Evolutionary conservation across 140 eudicot genomes (phyloP).

Genomic region (Oenanthe javanica): DNA sequence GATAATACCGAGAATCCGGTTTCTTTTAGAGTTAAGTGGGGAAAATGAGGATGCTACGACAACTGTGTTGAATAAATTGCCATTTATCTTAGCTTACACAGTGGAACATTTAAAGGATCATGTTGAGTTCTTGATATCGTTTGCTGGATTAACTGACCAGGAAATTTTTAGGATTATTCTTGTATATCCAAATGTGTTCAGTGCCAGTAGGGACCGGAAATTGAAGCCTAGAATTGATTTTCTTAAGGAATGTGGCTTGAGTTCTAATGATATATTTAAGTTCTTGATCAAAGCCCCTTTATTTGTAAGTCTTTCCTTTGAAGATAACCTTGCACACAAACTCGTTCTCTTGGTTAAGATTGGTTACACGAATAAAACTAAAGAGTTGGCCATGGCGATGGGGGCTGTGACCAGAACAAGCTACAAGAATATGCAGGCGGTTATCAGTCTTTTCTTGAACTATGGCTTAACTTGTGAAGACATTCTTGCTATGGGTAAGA

Average conservation of each 20-base stretch:
- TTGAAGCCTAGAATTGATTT: constrained; percentile 66
- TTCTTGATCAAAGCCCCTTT: constrained; percentile 73
- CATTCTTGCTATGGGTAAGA: constrained; percentile 77
- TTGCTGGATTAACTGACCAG: constrained; percentile 58
- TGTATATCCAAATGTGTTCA: constrained; percentile 69
- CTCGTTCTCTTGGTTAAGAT: constrained; percentile 61
- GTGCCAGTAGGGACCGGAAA: constrained; percentile 76
- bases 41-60: constrained; percentile 58
- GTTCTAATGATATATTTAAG: constrained; percentile 52
- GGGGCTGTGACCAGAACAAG: constrained; percentile 92
- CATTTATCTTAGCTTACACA: constrained; percentile 59
- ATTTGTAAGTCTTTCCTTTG: constrained; percentile 67
- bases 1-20: constrained; percentile 58
- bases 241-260: constrained; percentile 80
- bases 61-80: constrained; percentile 62
- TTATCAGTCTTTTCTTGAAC: constrained; percentile 62
- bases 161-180: constrained; percentile 72
- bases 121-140: constrained; percentile 62
- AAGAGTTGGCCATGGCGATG: constrained; percentile 85
- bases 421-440: constrained; percentile 76
- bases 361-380: constrained; percentile 61
- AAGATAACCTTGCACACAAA: constrained; percentile 63
- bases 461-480: constrained; percentile 78
- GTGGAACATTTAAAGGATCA: constrained; percentile 62
- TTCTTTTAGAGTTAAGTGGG: constrained; percentile 56